Evolutionary conservation across 805 yeast species (phyloP).

Genomic region (Teunomyces lycoperdinae): DNA sequence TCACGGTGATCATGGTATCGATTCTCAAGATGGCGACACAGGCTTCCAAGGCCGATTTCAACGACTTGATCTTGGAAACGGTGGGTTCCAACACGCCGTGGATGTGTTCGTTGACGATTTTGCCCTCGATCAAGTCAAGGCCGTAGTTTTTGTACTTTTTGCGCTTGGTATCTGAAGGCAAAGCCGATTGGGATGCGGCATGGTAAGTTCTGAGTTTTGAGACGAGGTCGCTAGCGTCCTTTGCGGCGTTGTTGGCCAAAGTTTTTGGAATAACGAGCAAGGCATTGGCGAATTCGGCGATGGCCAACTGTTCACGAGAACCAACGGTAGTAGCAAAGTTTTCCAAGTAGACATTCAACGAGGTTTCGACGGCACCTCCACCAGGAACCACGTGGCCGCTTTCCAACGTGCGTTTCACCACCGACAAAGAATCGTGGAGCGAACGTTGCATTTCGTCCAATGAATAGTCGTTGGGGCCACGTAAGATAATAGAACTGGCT

Average conservation of each 20-base stretch:
- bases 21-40: constrained; percentile 96
- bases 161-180: constrained; percentile 78
- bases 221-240: constrained; percentile 90
- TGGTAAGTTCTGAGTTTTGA: constrained; percentile 96
- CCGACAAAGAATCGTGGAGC: constrained; percentile 88
- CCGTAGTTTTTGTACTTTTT: constrained; percentile 89
- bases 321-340: constrained; percentile 98
- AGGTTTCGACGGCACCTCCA: constrained; percentile 99
- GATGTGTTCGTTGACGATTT: constrained; percentile 78
- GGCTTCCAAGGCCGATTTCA: constrained; percentile 96
- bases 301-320: constrained; percentile 95
- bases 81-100: constrained; percentile 96
- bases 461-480: constrained; percentile 95
- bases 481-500: constrained; percentile 82
- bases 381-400: constrained; percentile 96
- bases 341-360: constrained; percentile 89
- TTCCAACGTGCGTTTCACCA: constrained; percentile 93
- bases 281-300: constrained; percentile 94
- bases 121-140: constrained; percentile 85
- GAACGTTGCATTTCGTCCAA: constrained; percentile 99
- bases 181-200: constrained; percentile 87
- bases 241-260: constrained; percentile 94
- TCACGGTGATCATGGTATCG: constrained; percentile 96
- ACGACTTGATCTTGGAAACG: constrained; percentile 83
- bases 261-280: constrained; percentile 93